Base-by-base conservation (phyloP, 106 monocot genomes). In the Dendrobium nobile region DNA sequence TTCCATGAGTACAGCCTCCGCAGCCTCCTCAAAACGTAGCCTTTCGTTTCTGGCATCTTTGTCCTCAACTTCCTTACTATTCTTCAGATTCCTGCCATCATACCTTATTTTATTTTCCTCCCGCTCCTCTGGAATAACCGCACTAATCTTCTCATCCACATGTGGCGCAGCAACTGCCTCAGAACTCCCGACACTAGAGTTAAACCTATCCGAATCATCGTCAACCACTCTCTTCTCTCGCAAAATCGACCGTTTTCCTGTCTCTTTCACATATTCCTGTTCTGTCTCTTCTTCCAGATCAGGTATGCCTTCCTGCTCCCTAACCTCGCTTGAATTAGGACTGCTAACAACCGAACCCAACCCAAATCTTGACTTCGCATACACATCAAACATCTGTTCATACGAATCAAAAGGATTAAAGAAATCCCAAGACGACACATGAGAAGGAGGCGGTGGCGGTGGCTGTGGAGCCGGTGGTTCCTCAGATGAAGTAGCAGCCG, bases 231-330 rank as follows among this genome's bases (percentile, higher is more conserved):
- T 73, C 77, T 77, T 87, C 82, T 54, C 82, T 33, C 47, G 47
- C 73, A 47, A 76, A 76, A 48, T 76, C 41, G 47, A 41, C 41
- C 48, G 76, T 26, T 86, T 81, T 73, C 54, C 68, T 19, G 40
- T 45, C 51, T 81, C 91, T 78, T 82, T 83, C 72, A 81, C 59
- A 6, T 80, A 55, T 86, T 91, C 91, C 4, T 80, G 81, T 79
- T 90, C 92, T 0, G 88, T 92, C 73, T 96, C 96, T 81, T 94
- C 96, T 40, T 96, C 96, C 80, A 96, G 82, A 78, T 93, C 90
- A 26, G 96, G 96, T 54, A 96, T 96, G 40, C 96, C 96, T 86
- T 96, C 96, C 76, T 84, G 84, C 80, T 90, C 94, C 75, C 96
- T 87, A 33, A 96, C 85, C 67, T 94, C 94, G 27, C 85, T 92